Conservation (phyloP, 2,329 filamentous ascomycete genomes). For the Cladosporium sphaerospermum region DNA sequence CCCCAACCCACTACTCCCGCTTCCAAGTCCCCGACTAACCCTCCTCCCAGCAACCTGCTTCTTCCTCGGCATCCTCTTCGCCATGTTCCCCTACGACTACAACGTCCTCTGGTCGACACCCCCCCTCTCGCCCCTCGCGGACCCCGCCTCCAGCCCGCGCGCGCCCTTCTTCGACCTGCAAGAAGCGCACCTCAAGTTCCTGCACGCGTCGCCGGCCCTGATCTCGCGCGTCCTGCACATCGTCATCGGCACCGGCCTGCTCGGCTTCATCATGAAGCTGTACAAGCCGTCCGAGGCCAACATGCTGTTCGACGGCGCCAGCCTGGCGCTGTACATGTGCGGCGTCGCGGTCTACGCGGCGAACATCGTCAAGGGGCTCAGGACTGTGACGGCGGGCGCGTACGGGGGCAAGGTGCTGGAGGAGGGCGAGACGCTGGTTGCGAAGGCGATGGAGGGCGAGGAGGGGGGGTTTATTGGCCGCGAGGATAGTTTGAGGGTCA, state of each 20-base stretch:
- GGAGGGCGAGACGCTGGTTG: conserved; percentile 31
- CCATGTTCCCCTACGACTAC: conserved; percentile 92
- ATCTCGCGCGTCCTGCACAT: conserved; percentile 93
- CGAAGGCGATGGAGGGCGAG: conserved; percentile 31
- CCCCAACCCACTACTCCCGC: neutral
- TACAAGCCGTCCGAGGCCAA: conserved; percentile 92
- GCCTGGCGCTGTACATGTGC: conserved; percentile 68
- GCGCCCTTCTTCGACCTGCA: conserved; percentile 73
- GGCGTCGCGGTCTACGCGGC: conserved; percentile 89
- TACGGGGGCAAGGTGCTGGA: conserved; percentile 47
- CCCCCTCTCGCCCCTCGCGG: conserved; percentile 36
- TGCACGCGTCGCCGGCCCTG: conserved; percentile 84
- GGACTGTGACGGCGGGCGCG: conserved; percentile 68
- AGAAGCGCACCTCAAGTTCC: conserved; percentile 82
- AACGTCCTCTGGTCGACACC: conserved; percentile 74
- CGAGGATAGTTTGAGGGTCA: conserved; percentile 84
- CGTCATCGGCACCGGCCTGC: conserved; percentile 77
- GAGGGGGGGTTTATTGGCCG: conserved; percentile 65
- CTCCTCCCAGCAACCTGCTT: conserved; percentile 63
- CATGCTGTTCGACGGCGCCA: conserved; percentile 82
- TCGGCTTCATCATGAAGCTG: conserved; percentile 88
- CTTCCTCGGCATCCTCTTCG: conserved; percentile 97
- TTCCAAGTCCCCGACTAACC: conserved; percentile 6
- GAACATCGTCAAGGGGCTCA: conserved; percentile 92
- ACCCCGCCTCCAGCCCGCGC: conserved; percentile 29